A percentile compares a stretch with the other conserved stretches of the same genome.
Evolutionary conservation across 1,284 basidiomycete species (phyloP).

Genomic region (Cryptococcus sp.): DNA sequence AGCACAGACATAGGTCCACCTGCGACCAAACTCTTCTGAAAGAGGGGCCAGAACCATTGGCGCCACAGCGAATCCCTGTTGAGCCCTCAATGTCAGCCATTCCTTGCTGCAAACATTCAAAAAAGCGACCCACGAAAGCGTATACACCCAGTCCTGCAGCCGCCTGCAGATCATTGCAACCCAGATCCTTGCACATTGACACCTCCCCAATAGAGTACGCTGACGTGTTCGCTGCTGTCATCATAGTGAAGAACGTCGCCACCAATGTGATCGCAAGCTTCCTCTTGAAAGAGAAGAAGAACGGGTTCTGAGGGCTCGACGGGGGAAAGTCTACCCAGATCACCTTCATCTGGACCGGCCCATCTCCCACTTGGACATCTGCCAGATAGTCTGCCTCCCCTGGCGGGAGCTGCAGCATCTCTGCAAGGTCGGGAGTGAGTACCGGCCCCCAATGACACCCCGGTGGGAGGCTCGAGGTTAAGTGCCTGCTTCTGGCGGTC

Average conservation of each 20-base stretch:
- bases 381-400: not conserved
- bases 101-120: not conserved
- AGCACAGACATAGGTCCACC: constrained; percentile 63
- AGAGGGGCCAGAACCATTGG: constrained; percentile 70
- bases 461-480: constrained; percentile 1
- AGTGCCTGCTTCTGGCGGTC: not conserved
- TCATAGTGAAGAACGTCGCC: constrained; percentile 59
- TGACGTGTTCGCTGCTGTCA: constrained; percentile 58
- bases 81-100: not conserved
- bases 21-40: constrained; percentile 72
- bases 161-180: constrained; percentile 59
- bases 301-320: constrained; percentile 57
- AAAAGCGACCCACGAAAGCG: constrained; percentile 44
- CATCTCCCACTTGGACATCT: too few relatives aligned
- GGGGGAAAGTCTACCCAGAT: constrained; percentile 60
- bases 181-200: constrained; percentile 64
- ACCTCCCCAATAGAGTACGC: constrained; percentile 60
- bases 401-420: not conserved
- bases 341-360: constrained; percentile 6
- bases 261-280: constrained; percentile 62
- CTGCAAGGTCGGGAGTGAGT: not conserved
- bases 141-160: constrained; percentile 62
- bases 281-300: constrained; percentile 54
- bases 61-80: constrained; percentile 64
- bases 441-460: constrained; percentile 11